A percentile compares a stretch with the other conserved stretches of the same genome.
Evolutionary conservation across 2,329 filamentous ascomycete genomes (phyloP).

Genomic region (Talaromyces pinophilus): DNA sequence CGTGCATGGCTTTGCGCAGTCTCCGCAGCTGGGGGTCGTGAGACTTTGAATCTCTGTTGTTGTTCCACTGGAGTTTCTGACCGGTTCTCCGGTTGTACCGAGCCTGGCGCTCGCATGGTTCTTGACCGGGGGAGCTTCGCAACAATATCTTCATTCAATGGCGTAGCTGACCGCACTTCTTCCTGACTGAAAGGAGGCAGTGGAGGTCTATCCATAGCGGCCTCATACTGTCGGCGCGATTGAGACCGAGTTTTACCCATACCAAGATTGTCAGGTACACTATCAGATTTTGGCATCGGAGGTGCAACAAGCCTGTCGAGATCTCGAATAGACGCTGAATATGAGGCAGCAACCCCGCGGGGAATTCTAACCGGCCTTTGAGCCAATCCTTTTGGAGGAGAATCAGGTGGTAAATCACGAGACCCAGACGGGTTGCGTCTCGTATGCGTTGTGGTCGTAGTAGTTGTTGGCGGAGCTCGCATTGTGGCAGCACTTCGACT

Average conservation of each 20-base stretch:
- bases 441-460: conserved; percentile 16
- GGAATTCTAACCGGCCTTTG: conserved; percentile 44
- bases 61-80: conserved; percentile 20
- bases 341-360: conserved; percentile 38
- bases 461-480: conserved; percentile 26
- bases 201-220: conserved; percentile 28
- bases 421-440: conserved; percentile 19
- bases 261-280: conserved; percentile 36
- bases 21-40: background rate
- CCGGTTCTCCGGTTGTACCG: conserved; percentile 14
- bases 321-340: conserved; percentile 38
- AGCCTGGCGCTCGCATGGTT: conserved; percentile 17
- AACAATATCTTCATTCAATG: conserved; percentile 14
- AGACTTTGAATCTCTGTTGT: conserved; percentile 14
- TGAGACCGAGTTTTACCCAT: conserved; percentile 47
- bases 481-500: conserved; percentile 33
- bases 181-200: conserved; percentile 27
- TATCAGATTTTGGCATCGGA: conserved; percentile 36
- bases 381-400: conserved; percentile 37
- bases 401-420: conserved; percentile 13
- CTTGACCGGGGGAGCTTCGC: background rate
- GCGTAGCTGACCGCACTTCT: conserved; percentile 27
- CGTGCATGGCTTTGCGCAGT: conserved; percentile 11
- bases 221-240: conserved; percentile 39
- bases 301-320: conserved; percentile 31